Percentiles rank a stretch among this genome's conserved stretches.
phyloP scores from a whole-genome alignment of 345 rosid species.

The Bruguiera gymnorhiza region DNA sequence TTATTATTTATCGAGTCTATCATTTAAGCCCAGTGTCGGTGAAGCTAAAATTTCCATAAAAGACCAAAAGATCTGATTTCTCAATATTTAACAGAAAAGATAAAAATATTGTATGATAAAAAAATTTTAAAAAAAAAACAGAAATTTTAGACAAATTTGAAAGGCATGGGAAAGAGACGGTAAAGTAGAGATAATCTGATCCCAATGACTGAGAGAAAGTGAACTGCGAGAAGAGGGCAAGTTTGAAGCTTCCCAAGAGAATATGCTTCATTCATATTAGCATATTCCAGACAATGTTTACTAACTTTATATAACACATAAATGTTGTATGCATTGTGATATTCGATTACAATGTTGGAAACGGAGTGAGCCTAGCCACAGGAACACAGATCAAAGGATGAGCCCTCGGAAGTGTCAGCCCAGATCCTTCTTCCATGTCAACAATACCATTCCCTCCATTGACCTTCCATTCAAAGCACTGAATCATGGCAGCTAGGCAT shows the following conservation, averaged over 20 bases:
- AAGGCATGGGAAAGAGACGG: not conserved
- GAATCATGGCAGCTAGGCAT: conserved; percentile 43
- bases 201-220: not conserved
- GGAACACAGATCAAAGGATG: conserved; percentile 50
- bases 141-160: not conserved
- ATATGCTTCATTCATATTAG: no score
- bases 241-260: no score
- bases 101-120: not conserved
- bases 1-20: no score
- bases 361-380: conserved; percentile 38
- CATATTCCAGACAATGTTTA: no score
- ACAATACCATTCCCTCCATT: conserved; percentile 30
- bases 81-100: no score
- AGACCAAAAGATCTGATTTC: no score
- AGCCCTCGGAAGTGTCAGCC: conserved; percentile 53
- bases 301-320: no score
- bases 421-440: conserved; percentile 57
- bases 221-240: not conserved
- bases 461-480: conserved; percentile 52
- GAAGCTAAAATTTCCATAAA: no score
- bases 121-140: no score
- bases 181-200: not conserved
- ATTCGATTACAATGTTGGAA: conserved; percentile 23
- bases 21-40: no score
- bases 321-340: no score